Percentiles rank a stretch among this genome's conserved stretches.
These are phyloP conservation scores for Lomentospora prolificans DNA, from an alignment of 2,329 filamentous ascomycete genomes.

Conservation along the genomic window DNA sequence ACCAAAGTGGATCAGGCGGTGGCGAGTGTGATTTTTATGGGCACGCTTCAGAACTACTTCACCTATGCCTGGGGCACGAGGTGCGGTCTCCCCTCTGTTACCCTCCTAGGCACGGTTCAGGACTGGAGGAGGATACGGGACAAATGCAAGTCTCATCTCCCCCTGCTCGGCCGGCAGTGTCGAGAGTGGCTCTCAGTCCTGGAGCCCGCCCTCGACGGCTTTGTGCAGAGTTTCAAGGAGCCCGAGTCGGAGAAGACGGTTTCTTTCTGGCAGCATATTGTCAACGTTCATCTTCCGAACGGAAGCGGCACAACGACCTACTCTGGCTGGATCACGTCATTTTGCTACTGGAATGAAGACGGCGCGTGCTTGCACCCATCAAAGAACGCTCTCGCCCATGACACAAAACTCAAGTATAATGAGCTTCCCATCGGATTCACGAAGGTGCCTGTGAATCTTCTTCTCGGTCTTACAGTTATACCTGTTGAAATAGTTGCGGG, in stretches of 20 bases:
- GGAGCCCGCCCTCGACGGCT: slow-evolving; percentile 31
- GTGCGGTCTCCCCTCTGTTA: slow-evolving; percentile 33
- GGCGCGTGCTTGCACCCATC: slow-evolving; percentile 17
- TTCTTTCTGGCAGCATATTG: slow-evolving; percentile 34
- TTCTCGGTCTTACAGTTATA: background rate
- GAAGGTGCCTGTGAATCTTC: slow-evolving; percentile 19
- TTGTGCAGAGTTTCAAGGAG: slow-evolving; percentile 34
- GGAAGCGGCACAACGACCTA: slow-evolving; percentile 25
- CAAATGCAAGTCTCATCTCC: slow-evolving; percentile 30
- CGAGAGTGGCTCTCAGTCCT: slow-evolving; percentile 27
- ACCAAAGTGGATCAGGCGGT: slow-evolving; percentile 27
- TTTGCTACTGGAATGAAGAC: slow-evolving; percentile 31
- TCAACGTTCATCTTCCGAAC: slow-evolving; percentile 21
- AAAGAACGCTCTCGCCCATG: background rate
- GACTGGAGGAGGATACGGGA: slow-evolving; percentile 31
- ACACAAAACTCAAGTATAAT: slow-evolving; percentile 18
- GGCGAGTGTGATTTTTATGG: slow-evolving; percentile 34
- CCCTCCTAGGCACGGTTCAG: slow-evolving; percentile 24
- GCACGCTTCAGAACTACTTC: slow-evolving; percentile 30
- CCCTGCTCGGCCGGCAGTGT: slow-evolving; percentile 32
- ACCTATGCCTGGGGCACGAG: slow-evolving; percentile 23
- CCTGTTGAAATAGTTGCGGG: background rate
- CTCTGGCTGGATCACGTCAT: slow-evolving; percentile 39
- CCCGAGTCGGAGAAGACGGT: slow-evolving; percentile 20
- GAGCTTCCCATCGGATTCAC: slow-evolving; percentile 28